phyloP scores from a whole-genome alignment of 257 asterid genomes.

The Solanum appendiculatum region DNA sequence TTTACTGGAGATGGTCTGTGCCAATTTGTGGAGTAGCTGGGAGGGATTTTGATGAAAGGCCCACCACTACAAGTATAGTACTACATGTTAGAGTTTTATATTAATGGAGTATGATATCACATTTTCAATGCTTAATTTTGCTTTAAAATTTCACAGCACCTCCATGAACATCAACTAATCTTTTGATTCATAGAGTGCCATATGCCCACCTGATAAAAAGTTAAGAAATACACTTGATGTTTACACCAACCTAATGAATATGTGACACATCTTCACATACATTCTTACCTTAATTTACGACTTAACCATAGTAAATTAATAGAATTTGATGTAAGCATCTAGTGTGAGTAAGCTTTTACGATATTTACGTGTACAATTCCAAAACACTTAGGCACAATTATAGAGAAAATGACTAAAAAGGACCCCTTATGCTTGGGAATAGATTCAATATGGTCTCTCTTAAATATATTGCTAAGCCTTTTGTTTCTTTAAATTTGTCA shows the following conservation, averaged over 20 bases:
- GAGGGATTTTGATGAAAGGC: neutral
- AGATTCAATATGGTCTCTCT: neutral
- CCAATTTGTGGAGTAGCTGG: conserved; percentile 9
- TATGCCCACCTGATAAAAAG: neutral
- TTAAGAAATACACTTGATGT: neutral
- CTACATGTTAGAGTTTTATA: neutral
- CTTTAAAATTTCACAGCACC: neutral
- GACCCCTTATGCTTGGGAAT: neutral
- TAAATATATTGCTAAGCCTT: neutral
- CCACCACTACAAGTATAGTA: neutral
- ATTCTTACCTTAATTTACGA: neutral
- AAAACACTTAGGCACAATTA: neutral
- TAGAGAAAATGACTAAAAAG: neutral
- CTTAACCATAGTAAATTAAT: neutral
- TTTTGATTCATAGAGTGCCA: neutral
- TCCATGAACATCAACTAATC: neutral
- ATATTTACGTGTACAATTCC: no score
- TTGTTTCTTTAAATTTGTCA: neutral
- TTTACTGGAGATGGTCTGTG: conserved; percentile 2
- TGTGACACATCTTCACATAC: neutral
- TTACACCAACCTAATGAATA: neutral
- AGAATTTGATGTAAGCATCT: neutral
- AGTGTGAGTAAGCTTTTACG: no score
- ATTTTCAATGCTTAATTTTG: neutral
- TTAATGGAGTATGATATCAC: neutral